A percentile compares a stretch with the other conserved stretches of the same genome.
phyloP scores from a whole-genome alignment of 345 rosid species.

The Camelina sativa region DNA sequence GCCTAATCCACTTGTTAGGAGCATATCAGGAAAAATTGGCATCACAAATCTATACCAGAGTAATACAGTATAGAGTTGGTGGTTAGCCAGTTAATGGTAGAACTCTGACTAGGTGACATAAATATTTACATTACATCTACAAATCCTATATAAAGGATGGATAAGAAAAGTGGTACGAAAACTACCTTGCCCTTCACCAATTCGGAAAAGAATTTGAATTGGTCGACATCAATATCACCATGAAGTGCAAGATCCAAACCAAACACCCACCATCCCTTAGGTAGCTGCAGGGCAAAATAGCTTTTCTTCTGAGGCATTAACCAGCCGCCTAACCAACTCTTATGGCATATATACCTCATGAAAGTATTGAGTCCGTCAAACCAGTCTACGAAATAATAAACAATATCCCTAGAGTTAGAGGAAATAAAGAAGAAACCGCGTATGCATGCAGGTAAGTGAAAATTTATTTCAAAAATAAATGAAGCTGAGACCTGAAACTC shows the following conservation, averaged over 20 bases:
- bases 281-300: slow-evolving; percentile 96
- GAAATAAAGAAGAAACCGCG: slow-evolving; percentile 24
- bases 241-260: slow-evolving; percentile 99
- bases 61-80: slow-evolving; percentile 4
- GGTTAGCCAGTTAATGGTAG: slow-evolving; percentile 4
- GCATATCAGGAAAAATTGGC: slow-evolving; percentile 3
- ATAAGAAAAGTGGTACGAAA: slow-evolving; percentile 23
- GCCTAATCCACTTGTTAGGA: slow-evolving; percentile 5
- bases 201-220: slow-evolving; percentile 95
- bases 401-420: slow-evolving; percentile 7
- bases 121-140: background rate
- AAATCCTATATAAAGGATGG: background rate
- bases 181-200: slow-evolving; percentile 74
- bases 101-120: slow-evolving; percentile 16
- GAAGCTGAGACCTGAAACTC: slow-evolving; percentile 45
- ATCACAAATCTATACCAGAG: slow-evolving; percentile 1
- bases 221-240: slow-evolving; percentile 96
- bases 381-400: slow-evolving; percentile 64
- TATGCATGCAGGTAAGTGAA: slow-evolving; percentile 9
- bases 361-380: slow-evolving; percentile 97
- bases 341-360: slow-evolving; percentile 97
- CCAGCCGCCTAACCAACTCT: slow-evolving; percentile 99
- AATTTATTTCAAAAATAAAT: slow-evolving; percentile 21
- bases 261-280: slow-evolving; percentile 95
- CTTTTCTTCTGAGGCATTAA: slow-evolving; percentile 99